Base-by-base conservation (phyloP, 1,284 basidiomycete genomes). In the Microbotryomycetes sp. region DNA sequence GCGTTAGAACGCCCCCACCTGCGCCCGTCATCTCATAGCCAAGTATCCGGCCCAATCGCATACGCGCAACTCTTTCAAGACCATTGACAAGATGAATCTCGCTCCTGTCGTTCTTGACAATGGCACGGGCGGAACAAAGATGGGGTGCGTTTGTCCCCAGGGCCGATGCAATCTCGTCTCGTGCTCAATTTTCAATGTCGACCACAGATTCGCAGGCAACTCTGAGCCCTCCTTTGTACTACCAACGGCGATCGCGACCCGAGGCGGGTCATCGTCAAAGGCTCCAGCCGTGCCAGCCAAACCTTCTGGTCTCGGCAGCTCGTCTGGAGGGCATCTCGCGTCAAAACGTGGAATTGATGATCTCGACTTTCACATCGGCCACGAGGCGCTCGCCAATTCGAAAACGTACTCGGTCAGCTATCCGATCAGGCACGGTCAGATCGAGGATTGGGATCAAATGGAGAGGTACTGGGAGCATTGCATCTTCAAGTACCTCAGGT, bases 371-470 rank as follows among this genome's bases (percentile, higher is more conserved):
- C 97, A 88, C 81, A 99, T 99, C 77, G 96, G 96, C 62, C 91
- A 98, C 76, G 94, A 98, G 76, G 96, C 96, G 1, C 81, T 97
- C 28, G 90, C 89, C 29, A 97, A 97, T 74, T 85, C 87, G 46
- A 97, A 93, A 80, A 70, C 78, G 4, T 99, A 98, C 78, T 87
- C 89, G 46, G 84, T 98, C 18, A 88, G 94, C 77, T 97, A 97
- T 77, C 96, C 96, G 24, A 97, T 98, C 74, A 84, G 89, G 59
- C 96, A 99, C 75, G 96, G 96, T 45, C 87, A 91, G 85, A 97
- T 98, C 73, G 96, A 98, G 70, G 97, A 98, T 75, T 99, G 96
- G 96, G 96, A 98, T 78, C 85, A 96, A 72, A 99, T 99, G 96
- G 96, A 98, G 77, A 82, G 96, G 11, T 98, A 68, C 57, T 98